Base-by-base conservation (phyloP, 148 eudicot species). In the Drosera capensis region DNA sequence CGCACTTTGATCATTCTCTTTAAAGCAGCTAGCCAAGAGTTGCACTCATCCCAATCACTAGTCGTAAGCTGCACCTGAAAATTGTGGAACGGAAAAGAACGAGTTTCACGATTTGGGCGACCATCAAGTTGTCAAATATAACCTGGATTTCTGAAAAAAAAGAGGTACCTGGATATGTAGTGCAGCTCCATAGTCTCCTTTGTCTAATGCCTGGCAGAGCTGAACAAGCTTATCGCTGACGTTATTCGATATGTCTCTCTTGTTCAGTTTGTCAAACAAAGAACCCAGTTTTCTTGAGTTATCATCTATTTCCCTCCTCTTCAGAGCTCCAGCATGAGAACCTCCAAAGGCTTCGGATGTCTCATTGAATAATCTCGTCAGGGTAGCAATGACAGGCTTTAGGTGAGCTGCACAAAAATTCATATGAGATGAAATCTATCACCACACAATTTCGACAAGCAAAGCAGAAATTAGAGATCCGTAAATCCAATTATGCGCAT, bases 11-110 rank as follows among this genome's bases (percentile, higher is more conserved):
- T 82, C 93, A 82, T 82, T 55, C 93, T 66, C 65, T 82, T 82
- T 5, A 82, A 70, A 14, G 83, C 72, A 26, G 77, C 74, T 45
- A 82, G 65, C 93, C 93, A 82, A 58, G 60, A 67, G 53, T 69
- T 70, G 82, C 93, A 82, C 50, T 82, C 93, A 20, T 82, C 93
- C 93, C 93, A 82, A 41, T 82, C 86, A 55, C 86, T 82, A 7
- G 82, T 74, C 0, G 86, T 78, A 35, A 82, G 93, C 7, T 38
- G 71, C 17, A 78, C 86, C 93, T 82, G 65, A 43, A 42, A 30
- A n/a, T 13, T 7, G 20, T 14, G 8, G 12, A 25, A 35, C 12
- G 14, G 8, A 20, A 6, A 14, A 23, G 16, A 23, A 14, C 30
- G 14, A 9, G 16, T 8, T 14, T 21, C n/a, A 23, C 0, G 1